Evolutionary conservation across 1,284 basidiomycete genomes (phyloP).

Genomic region (Apiotrichum domesticum): DNA sequence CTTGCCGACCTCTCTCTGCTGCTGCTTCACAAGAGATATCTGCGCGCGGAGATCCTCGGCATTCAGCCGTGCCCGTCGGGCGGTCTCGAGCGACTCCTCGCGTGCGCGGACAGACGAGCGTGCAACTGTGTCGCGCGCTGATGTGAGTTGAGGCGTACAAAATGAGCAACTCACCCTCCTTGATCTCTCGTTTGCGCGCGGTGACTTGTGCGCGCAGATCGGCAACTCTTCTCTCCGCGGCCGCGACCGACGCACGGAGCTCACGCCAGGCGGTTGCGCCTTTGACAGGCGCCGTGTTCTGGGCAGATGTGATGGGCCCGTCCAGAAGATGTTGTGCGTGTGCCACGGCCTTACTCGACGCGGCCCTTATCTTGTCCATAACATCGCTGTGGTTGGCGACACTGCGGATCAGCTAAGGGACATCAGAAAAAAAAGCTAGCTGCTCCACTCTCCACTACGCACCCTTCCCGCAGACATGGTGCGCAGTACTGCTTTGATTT

Average conservation of each 20-base stretch:
- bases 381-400: constrained; percentile 15
- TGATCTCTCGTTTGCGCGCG: constrained; percentile 6
- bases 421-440: too few relatives aligned
- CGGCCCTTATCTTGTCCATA: constrained; percentile 8
- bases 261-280: constrained; percentile 21
- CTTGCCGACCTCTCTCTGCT: constrained; percentile 23
- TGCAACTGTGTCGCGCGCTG: constrained; percentile 4
- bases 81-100: constrained; percentile 4
- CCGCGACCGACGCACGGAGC: constrained; percentile 31
- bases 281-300: neutral
- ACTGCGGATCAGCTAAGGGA: constrained; percentile 2
- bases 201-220: constrained; percentile 14
- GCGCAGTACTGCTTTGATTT: constrained; percentile 29
- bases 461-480: constrained; percentile 32
- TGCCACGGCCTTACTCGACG: constrained; percentile 11
- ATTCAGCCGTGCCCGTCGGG: neutral
- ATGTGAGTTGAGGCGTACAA: neutral
- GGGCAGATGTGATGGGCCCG: constrained; percentile 2
- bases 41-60: constrained; percentile 10
- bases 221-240: constrained; percentile 17
- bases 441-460: neutral
- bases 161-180: constrained; percentile 8
- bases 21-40: constrained; percentile 8
- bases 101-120: neutral
- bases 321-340: constrained; percentile 14